Base-by-base conservation (phyloP, 257 asterid species). In the Lycium barbarum region DNA sequence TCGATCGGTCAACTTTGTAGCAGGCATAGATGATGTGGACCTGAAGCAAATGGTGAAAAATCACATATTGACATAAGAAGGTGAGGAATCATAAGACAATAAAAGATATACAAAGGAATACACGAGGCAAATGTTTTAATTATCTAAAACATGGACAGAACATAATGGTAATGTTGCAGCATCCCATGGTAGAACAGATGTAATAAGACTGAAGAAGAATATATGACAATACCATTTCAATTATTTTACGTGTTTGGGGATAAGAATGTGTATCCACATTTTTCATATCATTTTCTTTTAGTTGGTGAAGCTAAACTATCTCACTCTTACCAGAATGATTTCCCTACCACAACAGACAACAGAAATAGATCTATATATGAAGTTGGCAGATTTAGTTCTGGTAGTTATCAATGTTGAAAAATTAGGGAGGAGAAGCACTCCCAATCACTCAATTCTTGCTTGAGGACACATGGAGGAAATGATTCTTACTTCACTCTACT, bases 21-120 rank as follows among this genome's bases (percentile, higher is more conserved):
- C 68, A 83, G 88, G 83, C 87, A 80, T 91, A 86, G 88, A 86
- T 83, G 85, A 18, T 2, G 89, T 84, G n/a, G 92, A 68, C 96
- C 98, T 95, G 90, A 80, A 87, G 82, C 53, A 67, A 71, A 14
- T 22, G 59, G 1, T 82, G 80, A 58, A 17, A 74, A 54, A n/a
- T 76, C 51, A 51, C 43, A 76, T 22, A 26, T 26, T 36, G 26
- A 59, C 7, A 35, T 14, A 58, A 57, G 47, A 76, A 13, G 63
- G 47, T 26, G 26, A 76, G 63, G 63, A 26, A 76, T 51, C 82
- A 76, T 53, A 13, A 76, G 22, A 76, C 9, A 14, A 26, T 1
- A 22, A 26, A 76, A 76, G 5, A 26, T 14, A 22, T 26, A 13
- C 40, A 74, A 26, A 12, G 22, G 40, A 76, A 76, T 49, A 76